Conservation (phyloP, 371 early-diverging fungal genomes). For the Actinomortierella wolfii region DNA sequence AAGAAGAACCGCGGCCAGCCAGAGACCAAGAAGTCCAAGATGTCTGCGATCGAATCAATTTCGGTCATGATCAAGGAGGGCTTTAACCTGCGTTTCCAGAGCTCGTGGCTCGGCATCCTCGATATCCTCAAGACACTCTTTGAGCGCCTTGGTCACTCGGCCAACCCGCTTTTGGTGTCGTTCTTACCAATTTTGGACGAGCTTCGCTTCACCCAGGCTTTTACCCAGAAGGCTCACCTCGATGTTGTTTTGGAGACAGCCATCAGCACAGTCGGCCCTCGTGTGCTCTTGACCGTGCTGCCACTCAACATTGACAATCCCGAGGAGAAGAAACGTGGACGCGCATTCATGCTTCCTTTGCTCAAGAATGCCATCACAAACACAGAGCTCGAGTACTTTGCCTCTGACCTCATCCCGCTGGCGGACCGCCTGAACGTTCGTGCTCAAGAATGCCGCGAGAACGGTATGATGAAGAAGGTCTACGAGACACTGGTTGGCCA, state of each 20-base stretch:
- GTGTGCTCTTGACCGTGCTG: conserved; percentile 74
- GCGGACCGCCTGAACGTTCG: conserved; percentile 76
- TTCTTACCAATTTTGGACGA: conserved; percentile 72
- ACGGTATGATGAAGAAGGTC: conserved; percentile 88
- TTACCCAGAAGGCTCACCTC: conserved; percentile 84
- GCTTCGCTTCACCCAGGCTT: conserved; percentile 81
- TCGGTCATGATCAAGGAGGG: conserved; percentile 61
- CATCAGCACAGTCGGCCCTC: conserved; percentile 82
- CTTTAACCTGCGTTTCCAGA: conserved; percentile 76
- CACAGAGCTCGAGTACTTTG: conserved; percentile 81
- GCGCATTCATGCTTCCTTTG: conserved; percentile 85
- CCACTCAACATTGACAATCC: conserved; percentile 86
- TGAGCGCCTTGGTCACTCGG: conserved; percentile 67
- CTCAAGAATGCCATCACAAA: conserved; percentile 79
- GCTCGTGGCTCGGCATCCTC: conserved; percentile 85
- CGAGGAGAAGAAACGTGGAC: conserved; percentile 56
- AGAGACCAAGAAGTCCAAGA: conserved; percentile 18
- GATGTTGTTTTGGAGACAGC: conserved; percentile 84
- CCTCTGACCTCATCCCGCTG: conserved; percentile 72
- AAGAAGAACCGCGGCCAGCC: conserved; percentile 39
- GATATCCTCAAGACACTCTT: conserved; percentile 77
- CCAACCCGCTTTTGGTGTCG: conserved; percentile 68
- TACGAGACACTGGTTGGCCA: conserved; percentile 88
- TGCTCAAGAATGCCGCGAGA: conserved; percentile 61
- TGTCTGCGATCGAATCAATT: conserved; percentile 49